Evolutionary conservation across 2,329 filamentous ascomycete genomes (phyloP), one percentile per base, ranked within the genome.

Genomic region (Penicillium thymicola): DNA sequence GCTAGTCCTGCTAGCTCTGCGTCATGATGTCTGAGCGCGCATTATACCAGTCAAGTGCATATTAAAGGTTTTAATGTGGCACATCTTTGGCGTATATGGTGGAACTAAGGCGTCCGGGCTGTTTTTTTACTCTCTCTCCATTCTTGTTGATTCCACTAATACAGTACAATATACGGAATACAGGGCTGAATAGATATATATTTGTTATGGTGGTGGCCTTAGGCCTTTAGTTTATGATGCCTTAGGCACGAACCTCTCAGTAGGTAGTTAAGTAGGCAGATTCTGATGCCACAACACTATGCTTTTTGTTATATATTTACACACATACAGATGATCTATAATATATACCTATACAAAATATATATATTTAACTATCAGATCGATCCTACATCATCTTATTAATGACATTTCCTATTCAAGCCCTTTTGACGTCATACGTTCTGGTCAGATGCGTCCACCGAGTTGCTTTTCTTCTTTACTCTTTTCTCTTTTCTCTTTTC

Each of bases 41-140:
- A 34, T 18, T 21, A n/a, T 32, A n/a, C 36, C 28, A 18, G 50
- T 51, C 51, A 43, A 38, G 25, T 40, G 42, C 27, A 53, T 43
- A 27, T 50, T 45, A 30, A 43, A 48, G 28, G 14, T 23, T 27
- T 27, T 9, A 28, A 48, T 27, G 13, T 43, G 38, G 48, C 10
- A 30, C 28, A 40, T 52, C 25, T 41, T 32, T 54, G 48, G 54
- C 36, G 54, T 23, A 28, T 45, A 21, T 51, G 34, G 47, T 38
- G 30, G 28, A 9, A 46, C 13, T 23, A 37, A 25, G 28, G 27
- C 45, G 21, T 21, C 21, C 21, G 10, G 11, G n/a, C 8, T 40
- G 9, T 4, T 21, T 41, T 34, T 40, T 30, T n/a, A 10, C 2
- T 28, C 8, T 48, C 27, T 48, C 27, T 48, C 27, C 36, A 25